Conservation (phyloP, 2,329 filamentous ascomycete genomes). For the Penicillium psychrosexuale region DNA sequence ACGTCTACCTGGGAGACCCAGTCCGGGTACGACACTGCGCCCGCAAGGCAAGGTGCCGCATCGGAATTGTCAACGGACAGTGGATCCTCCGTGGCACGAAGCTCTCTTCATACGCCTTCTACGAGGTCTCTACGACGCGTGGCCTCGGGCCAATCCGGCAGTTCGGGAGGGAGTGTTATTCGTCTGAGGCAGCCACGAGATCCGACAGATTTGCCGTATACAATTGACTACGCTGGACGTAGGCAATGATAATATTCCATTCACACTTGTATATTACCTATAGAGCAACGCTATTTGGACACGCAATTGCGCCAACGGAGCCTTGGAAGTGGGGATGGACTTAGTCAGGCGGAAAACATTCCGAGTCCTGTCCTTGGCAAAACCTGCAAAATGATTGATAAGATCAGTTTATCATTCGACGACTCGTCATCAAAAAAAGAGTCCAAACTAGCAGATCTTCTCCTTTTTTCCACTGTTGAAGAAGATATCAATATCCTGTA, state of each 20-base stretch:
- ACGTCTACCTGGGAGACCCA: slow-evolving; percentile 30
- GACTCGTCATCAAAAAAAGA: slow-evolving; percentile 7
- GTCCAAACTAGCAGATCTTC: background rate
- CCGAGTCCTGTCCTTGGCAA: slow-evolving; percentile 20
- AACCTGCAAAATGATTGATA: slow-evolving; percentile 32
- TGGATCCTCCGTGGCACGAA: slow-evolving; percentile 13
- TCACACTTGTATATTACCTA: slow-evolving; percentile 15
- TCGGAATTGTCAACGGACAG: slow-evolving; percentile 18
- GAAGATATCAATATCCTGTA: background rate
- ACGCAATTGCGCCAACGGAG: slow-evolving; percentile 9
- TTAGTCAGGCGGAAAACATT: slow-evolving; percentile 24
- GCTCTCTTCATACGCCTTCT: slow-evolving; percentile 33
- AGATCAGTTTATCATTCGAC: slow-evolving; percentile 22
- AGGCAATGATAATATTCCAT: slow-evolving; percentile 6
- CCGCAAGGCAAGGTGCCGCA: slow-evolving; percentile 19
- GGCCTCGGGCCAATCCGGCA: slow-evolving; percentile 33
- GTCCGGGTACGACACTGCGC: slow-evolving; percentile 29
- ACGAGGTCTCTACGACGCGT: slow-evolving; percentile 34
- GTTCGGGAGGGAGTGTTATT: slow-evolving; percentile 41
- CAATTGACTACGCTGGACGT: slow-evolving; percentile 26
- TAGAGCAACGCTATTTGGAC: slow-evolving; percentile 9
- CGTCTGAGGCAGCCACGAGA: slow-evolving; percentile 31
- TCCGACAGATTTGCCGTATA: slow-evolving; percentile 35
- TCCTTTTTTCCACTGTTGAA: background rate
- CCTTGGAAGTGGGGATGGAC: slow-evolving; percentile 11